phyloP scores from a whole-genome alignment of 75 land plant species.

The Gnetum montanum region DNA sequence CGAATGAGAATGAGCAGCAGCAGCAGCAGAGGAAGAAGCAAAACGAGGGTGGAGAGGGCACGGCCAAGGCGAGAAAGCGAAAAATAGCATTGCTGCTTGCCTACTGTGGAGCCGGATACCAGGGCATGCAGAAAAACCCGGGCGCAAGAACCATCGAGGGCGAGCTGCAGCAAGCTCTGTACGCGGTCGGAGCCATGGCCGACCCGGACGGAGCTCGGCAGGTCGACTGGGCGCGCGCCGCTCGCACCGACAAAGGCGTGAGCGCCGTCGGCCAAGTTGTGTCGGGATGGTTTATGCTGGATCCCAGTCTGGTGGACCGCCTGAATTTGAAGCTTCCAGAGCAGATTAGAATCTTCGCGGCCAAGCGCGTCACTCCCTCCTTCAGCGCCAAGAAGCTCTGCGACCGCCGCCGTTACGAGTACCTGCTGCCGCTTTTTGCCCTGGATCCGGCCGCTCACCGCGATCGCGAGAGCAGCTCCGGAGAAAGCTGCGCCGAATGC shows the following conservation, averaged over 20 bases:
- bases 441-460: constrained; percentile 64
- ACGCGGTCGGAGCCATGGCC: constrained; percentile 61
- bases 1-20: neutral
- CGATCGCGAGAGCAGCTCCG: constrained; percentile 62
- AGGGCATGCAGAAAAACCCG: constrained; percentile 89
- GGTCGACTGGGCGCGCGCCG: constrained; percentile 83
- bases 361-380: constrained; percentile 62
- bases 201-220: constrained; percentile 44
- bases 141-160: constrained; percentile 86
- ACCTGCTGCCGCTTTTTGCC: constrained; percentile 81
- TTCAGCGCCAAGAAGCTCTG: constrained; percentile 92
- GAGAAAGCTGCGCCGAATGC: constrained; percentile 60
- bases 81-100: constrained; percentile 72
- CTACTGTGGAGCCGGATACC: constrained; percentile 86
- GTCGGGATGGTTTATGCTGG: constrained; percentile 77
- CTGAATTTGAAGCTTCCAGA: constrained; percentile 55
- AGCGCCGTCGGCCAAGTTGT: constrained; percentile 94
- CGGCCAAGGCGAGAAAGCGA: constrained; percentile 52
- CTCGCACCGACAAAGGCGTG: constrained; percentile 97
- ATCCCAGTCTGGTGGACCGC: constrained; percentile 70
- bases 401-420: constrained; percentile 81
- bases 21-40: neutral
- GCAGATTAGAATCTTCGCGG: constrained; percentile 72
- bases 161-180: constrained; percentile 75
- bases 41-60: constrained; percentile 3